These are phyloP conservation scores for Calonectria crousiana DNA, from an alignment of 2,329 filamentous ascomycete genomes.

Conservation along the genomic window DNA sequence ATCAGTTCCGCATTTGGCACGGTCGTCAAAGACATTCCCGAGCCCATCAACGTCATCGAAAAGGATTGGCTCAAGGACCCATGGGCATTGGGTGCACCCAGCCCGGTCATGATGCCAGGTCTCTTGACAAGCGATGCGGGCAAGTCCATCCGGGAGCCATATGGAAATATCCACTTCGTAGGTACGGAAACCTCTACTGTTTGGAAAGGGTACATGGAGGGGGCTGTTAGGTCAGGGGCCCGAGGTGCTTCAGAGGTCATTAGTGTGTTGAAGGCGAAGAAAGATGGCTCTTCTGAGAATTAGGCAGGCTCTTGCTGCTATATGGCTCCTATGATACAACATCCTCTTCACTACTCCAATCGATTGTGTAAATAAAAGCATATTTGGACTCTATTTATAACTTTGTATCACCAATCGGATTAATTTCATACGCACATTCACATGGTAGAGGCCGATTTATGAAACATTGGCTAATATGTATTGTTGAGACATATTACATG, in stretches of 20 bases:
- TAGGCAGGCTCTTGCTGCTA: not conserved
- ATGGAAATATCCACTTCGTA: slow-evolving; percentile 44
- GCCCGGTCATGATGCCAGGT: slow-evolving; percentile 32
- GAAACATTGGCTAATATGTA: not conserved
- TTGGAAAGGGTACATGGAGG: slow-evolving; percentile 46
- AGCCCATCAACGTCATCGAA: slow-evolving; percentile 32
- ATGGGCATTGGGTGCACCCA: slow-evolving; percentile 30
- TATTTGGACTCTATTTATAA: not conserved
- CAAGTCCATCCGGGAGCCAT: slow-evolving; percentile 44
- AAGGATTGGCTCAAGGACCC: slow-evolving; percentile 37
- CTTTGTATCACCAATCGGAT: not conserved
- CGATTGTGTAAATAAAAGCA: not conserved
- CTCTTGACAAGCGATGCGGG: slow-evolving; percentile 46
- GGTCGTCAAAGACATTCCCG: slow-evolving; percentile 16
- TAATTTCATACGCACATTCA: not conserved
- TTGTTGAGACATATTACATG: not conserved
- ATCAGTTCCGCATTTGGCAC: slow-evolving; percentile 27
- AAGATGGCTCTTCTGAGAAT: not conserved
- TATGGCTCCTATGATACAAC: not conserved
- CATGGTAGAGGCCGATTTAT: not conserved
- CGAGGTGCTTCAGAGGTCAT: slow-evolving; percentile 35
- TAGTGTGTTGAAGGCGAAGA: slow-evolving; percentile 3
- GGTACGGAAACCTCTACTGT: slow-evolving; percentile 39
- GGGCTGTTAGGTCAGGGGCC: slow-evolving; percentile 36
- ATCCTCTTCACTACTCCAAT: not conserved